Evolutionary conservation across 179 eudicot species (phyloP).

Genomic region (Silene coronaria): DNA sequence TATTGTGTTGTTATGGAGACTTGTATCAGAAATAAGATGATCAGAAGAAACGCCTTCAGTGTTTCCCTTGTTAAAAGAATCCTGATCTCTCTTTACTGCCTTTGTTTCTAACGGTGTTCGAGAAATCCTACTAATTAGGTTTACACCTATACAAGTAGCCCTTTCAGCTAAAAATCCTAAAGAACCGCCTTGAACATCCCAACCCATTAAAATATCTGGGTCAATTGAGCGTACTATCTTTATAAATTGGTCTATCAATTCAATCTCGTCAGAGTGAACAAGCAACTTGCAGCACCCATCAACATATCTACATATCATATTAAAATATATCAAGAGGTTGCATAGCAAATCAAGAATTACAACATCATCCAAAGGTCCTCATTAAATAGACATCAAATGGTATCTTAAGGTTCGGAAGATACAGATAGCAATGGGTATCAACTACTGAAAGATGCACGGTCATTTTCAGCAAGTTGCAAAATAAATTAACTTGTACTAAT

Average conservation of each 20-base stretch:
- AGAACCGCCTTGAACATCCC: slow-evolving; percentile 92
- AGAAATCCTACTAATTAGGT: slow-evolving; percentile 68
- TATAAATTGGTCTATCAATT: slow-evolving; percentile 51
- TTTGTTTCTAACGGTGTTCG: slow-evolving; percentile 56
- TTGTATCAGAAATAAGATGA: slow-evolving; percentile 43
- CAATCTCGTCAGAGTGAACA: slow-evolving; percentile 52
- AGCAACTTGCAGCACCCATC: slow-evolving; percentile 56
- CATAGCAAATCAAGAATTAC: not conserved
- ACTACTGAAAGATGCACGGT: not conserved
- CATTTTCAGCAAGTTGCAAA: not conserved
- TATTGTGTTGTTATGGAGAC: slow-evolving; percentile 39
- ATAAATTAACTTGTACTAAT: not conserved
- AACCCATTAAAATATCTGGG: slow-evolving; percentile 86
- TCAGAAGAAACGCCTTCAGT: slow-evolving; percentile 37
- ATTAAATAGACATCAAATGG: not conserved
- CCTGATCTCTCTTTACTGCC: slow-evolving; percentile 31
- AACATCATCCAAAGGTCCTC: not conserved
- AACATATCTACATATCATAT: slow-evolving; percentile 37
- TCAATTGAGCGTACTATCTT: slow-evolving; percentile 42
- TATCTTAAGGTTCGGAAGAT: not conserved
- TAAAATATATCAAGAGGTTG: not conserved
- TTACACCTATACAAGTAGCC: slow-evolving; percentile 64
- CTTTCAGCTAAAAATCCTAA: slow-evolving; percentile 94
- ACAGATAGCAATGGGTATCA: not conserved
- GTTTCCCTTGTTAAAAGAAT: slow-evolving; percentile 34